Base-by-base conservation (phyloP, 148 eudicot species). In the Silene latifolia region DNA sequence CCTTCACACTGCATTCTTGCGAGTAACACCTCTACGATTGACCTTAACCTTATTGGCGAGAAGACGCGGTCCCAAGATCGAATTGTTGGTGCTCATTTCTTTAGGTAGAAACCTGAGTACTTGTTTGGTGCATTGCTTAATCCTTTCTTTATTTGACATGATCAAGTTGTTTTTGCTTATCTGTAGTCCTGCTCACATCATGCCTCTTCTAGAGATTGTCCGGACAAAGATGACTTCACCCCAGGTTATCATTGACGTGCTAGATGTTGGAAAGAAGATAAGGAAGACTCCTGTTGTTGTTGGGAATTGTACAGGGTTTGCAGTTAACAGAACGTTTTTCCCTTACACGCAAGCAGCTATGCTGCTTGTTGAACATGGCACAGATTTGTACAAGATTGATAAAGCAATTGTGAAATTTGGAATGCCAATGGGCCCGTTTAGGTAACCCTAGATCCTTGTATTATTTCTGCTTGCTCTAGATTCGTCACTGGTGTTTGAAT, bases 361-460 rank as follows among this genome's bases (percentile, higher is more conserved):
- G 82, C 78, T 91, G 71, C 98, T 94, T 76, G 95, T 86, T 46
- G 97, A 94, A 65, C 91, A 63, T 78, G 98, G 98, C 44, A 77
- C 90, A 10, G 90, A 94, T 78, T 63, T 89, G 73, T 91, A 89
- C 76, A 86, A 87, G 83, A 90, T 94, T 74, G 98, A 94, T 32
- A 83, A 73, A 77, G 93, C 84, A 42, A 86, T 89, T 21, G 85
- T 90, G 77, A 94, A 94, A 73, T 94, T 91, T 69, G 98, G 98
- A 80, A 94, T 94, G 98, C 91, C 97, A 56, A 89, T 94, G 93
- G 98, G 98, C 44, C 97, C 97, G n/a, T 90, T 94, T 79, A 89
- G 98, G 95, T 92, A 85, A 61, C 2, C 18, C 19, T 21, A 4
- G n/a, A n/a, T 57, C 3, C 13, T 17, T 76, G 13, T 19, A 23